A percentile compares a stretch with the other conserved stretches of the same genome.
Evolutionary conservation across 2,329 filamentous ascomycete genomes (phyloP).

Genomic region (Lachnellula arida): DNA sequence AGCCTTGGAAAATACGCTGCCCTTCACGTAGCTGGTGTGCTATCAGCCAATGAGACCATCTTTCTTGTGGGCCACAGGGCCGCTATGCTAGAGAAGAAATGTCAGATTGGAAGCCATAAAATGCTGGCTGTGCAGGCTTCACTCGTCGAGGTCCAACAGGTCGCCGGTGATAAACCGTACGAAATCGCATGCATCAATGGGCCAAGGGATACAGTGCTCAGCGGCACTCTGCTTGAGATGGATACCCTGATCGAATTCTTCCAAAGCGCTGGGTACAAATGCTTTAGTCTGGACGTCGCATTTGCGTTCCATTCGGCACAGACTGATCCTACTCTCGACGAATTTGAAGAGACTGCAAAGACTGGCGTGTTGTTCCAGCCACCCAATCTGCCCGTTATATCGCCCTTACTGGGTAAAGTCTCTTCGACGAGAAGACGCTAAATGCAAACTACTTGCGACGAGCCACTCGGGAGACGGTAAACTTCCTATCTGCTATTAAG

Average conservation of each 20-base stretch:
- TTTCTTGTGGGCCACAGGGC: conserved; percentile 66
- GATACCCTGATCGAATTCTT: conserved; percentile 43
- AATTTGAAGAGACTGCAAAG: conserved; percentile 43
- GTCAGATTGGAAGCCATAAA: conserved; percentile 60
- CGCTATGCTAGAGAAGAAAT: conserved; percentile 57
- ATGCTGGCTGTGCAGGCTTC: conserved; percentile 55
- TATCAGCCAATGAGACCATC: conserved; percentile 57
- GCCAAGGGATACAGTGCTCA: conserved; percentile 67
- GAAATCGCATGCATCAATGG: conserved; percentile 68
- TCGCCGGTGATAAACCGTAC: conserved; percentile 37
- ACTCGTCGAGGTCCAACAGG: conserved; percentile 49
- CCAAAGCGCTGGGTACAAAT: conserved; percentile 49
- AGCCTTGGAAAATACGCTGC: neutral
- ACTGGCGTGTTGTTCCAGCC: conserved; percentile 49
- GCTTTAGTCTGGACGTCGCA: conserved; percentile 56
- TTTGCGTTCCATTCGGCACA: conserved; percentile 63
- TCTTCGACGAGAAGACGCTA: conserved; percentile 51
- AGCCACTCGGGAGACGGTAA: conserved; percentile 63
- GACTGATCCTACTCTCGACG: conserved; percentile 42
- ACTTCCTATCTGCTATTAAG: conserved; percentile 61
- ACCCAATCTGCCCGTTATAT: conserved; percentile 57
- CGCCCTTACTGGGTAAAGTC: conserved; percentile 58
- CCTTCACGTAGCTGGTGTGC: neutral
- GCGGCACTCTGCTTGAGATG: conserved; percentile 49
- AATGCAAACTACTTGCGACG: conserved; percentile 57